Evolutionary conservation across 176 grass and related monocot genomes (phyloP).

Genomic region (Aegilops speltoides): DNA sequence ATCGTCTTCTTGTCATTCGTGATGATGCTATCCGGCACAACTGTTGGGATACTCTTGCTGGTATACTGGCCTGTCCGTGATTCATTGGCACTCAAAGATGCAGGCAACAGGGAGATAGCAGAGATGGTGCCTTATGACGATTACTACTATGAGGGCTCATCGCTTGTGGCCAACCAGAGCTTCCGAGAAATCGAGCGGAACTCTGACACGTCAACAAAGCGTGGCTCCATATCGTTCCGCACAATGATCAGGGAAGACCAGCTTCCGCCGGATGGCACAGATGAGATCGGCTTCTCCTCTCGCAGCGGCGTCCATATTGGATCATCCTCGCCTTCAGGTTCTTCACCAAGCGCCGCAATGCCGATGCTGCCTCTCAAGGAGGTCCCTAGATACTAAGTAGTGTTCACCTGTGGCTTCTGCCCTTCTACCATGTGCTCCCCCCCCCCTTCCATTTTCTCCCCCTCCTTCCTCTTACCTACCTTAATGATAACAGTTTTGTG

Average conservation of each 20-base stretch:
- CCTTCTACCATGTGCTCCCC: slow-evolving; percentile 40
- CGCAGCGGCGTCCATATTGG: slow-evolving; percentile 45
- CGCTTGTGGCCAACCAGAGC: slow-evolving; percentile 73
- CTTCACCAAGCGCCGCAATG: slow-evolving; percentile 52
- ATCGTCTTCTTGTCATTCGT: slow-evolving; percentile 80
- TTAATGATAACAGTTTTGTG: slow-evolving; percentile 99
- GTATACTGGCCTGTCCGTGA: slow-evolving; percentile 82
- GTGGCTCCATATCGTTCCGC: slow-evolving; percentile 71
- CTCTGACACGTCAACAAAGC: slow-evolving; percentile 70
- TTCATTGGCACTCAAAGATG: slow-evolving; percentile 62
- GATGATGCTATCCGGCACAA: slow-evolving; percentile 59
- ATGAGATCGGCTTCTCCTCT: slow-evolving; percentile 49
- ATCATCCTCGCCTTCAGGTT: slow-evolving; percentile 53
- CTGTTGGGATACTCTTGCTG: slow-evolving; percentile 71
- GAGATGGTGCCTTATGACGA: slow-evolving; percentile 87
- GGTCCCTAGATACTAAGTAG: slow-evolving; percentile 72
- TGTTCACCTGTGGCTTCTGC: slow-evolving; percentile 43
- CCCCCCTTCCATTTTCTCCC: slow-evolving; percentile 21
- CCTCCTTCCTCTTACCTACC: slow-evolving; percentile 44
- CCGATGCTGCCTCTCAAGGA: slow-evolving; percentile 88
- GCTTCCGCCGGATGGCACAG: slow-evolving; percentile 38
- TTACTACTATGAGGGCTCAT: slow-evolving; percentile 73
- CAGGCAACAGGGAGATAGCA: slow-evolving; percentile 46
- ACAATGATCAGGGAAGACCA: slow-evolving; percentile 75
- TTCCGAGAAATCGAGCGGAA: slow-evolving; percentile 64